phyloP scores from a whole-genome alignment of 2,329 filamentous ascomycete genomes.

The Scortechinia acanthostroma region DNA sequence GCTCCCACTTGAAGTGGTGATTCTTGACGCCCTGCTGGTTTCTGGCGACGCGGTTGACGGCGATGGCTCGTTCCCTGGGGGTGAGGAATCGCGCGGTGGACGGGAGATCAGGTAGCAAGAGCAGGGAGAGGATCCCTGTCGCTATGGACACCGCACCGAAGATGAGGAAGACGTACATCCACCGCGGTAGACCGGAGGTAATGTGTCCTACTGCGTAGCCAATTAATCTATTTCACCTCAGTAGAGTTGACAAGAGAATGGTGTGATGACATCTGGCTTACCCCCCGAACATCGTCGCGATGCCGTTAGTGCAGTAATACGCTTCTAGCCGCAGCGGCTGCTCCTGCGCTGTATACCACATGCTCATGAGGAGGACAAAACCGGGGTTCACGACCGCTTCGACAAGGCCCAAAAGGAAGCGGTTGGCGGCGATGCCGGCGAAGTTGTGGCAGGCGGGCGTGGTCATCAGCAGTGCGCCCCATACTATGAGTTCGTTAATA shows the following conservation, averaged over 20 bases:
- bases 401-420: background rate
- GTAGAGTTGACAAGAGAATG: background rate
- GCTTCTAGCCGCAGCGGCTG: conserved; percentile 42
- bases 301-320: conserved; percentile 50
- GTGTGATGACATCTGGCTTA: background rate
- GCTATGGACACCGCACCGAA: conserved; percentile 43
- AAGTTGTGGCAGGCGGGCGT: conserved; percentile 2
- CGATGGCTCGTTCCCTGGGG: conserved; percentile 43
- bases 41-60: conserved; percentile 38
- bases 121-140: conserved; percentile 46
- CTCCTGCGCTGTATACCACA: conserved; percentile 30
- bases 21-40: conserved; percentile 48
- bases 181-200: conserved; percentile 33
- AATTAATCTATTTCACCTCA: conserved; percentile 24
- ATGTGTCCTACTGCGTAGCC: conserved; percentile 55
- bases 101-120: conserved; percentile 53
- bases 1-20: conserved; percentile 33
- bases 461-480: background rate
- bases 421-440: background rate
- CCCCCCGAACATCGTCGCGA: conserved; percentile 55
- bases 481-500: background rate
- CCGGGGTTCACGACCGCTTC: background rate
- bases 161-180: conserved; percentile 53
- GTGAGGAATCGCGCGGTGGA: conserved; percentile 54
- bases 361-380: conserved; percentile 21